Base-by-base conservation (phyloP, 495 filamentous ascomycete species). In the Friedmanniomyces endolithicus region DNA sequence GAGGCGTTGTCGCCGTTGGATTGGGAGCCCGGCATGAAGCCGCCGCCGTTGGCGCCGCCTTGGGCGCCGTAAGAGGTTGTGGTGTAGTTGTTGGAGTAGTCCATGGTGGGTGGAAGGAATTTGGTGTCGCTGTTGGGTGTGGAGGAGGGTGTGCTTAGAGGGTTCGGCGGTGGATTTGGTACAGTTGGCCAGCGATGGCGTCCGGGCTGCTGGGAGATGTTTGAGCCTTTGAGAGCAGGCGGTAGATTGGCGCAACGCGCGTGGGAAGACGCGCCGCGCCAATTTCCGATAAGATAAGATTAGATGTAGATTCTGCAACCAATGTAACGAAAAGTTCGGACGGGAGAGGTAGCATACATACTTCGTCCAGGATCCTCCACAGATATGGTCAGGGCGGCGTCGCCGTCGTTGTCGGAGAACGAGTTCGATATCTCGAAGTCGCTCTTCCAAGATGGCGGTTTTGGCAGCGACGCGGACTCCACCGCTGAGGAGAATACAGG, bases 381-480 rank as follows among this genome's bases (percentile, higher is more conserved):
- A 41, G 47, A 7, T 9, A 64, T 55, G 70, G 69, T 64, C 59
- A 80, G 86, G 63, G 81, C 75, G 54, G 75, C 74, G n/a, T 96
- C 92, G 45, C 90, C 90, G 50, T 79, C 86, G 17, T 71, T 74
- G 57, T 97, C 92, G 48, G 90, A 96, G 71, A 87, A 83, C 60
- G 92, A 94, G 62, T 82, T 92, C 65, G 92, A 98, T 61, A 95
- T 98, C 52, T 81, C 86, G 6, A 80, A 73, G 43, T 82, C 84
- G 6, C 73, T 96, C n/a, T 87, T 92, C 64, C 72, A 80, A 49
- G 67, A 74, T 63, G 75, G 74, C 31, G 70, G 73, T 22, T 25
- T 33, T 56, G 77, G 79, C 49, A 77, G 72, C 64, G 75, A 75
- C 45, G 63, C 55, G 46, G 74, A 71, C 52, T 52, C 69, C 57